A percentile compares a stretch with the other conserved stretches of the same genome.
Conservation (phyloP, 75 land plant species). For the Adiantum capillusveneris region DNA sequence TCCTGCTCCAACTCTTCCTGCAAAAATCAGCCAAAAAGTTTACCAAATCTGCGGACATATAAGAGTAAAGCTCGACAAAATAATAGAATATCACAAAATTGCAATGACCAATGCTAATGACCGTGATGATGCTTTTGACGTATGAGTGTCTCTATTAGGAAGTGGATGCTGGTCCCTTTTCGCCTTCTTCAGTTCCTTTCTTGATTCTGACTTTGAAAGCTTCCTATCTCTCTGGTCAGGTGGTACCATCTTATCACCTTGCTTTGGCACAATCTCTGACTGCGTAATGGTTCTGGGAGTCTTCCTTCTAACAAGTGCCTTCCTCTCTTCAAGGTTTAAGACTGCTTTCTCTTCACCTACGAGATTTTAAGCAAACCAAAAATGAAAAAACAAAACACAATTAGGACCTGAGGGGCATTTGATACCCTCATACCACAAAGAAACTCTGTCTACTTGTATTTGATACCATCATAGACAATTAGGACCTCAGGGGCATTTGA, state of each 20-base stretch:
- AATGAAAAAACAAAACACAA: too few species aligned
- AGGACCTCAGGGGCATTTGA: too few species aligned
- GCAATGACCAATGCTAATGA: slow-evolving; percentile 46
- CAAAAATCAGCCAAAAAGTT: neutral
- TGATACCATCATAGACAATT: too few species aligned
- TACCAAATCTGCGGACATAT: neutral
- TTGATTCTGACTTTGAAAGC: slow-evolving; percentile 66
- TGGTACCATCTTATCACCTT: neutral
- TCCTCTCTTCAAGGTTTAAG: slow-evolving; percentile 12
- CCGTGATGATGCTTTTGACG: slow-evolving; percentile 12
- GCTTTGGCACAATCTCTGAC: too few species aligned
- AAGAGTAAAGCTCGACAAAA: too few species aligned
- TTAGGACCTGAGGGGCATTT: too few species aligned
- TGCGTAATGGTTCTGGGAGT: too few species aligned
- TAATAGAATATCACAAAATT: too few species aligned
- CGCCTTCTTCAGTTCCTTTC: slow-evolving; percentile 58
- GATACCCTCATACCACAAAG: too few species aligned
- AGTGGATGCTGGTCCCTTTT: slow-evolving; percentile 54
- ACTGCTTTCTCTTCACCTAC: too few species aligned
- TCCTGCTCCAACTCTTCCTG: slow-evolving; percentile 67
- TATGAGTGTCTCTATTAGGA: slow-evolving; percentile 20
- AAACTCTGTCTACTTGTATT: too few species aligned
- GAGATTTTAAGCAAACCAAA: too few species aligned
- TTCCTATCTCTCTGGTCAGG: slow-evolving; percentile 12
- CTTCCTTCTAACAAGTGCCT: slow-evolving; percentile 10